Conservation (phyloP, 495 filamentous ascomycete genomes). For the Cercophora sp. region DNA sequence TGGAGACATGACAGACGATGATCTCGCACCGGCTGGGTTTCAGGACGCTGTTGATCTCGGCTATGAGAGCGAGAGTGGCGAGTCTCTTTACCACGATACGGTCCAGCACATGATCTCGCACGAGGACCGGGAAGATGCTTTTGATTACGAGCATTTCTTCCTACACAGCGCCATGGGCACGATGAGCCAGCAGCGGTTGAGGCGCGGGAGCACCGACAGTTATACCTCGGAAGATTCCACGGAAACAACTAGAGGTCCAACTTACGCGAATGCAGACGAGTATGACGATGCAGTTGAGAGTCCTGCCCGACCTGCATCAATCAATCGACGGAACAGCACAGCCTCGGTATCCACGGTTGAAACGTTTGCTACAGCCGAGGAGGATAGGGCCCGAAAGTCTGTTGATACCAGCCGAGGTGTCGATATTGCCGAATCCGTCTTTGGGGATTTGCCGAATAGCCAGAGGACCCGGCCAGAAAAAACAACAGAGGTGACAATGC, state of each 20-base stretch:
- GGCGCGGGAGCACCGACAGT: conserved; percentile 52
- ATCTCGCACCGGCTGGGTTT: conserved; percentile 14
- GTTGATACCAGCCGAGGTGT: conserved; percentile 13
- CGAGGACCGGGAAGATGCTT: conserved; percentile 94
- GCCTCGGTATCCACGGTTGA: conserved; percentile 72
- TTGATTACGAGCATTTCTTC: conserved; percentile 96
- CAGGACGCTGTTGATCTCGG: conserved; percentile 32
- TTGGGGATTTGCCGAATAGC: conserved; percentile 21
- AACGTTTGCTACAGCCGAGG: conserved; percentile 79
- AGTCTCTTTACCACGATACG: conserved; percentile 56
- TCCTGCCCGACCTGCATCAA: background rate
- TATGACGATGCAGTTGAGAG: conserved; percentile 2
- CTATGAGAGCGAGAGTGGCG: conserved; percentile 45
- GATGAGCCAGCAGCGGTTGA: conserved; percentile 44
- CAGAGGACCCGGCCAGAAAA: conserved; percentile 21
- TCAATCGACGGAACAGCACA: conserved; percentile 52
- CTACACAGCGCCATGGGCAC: conserved; percentile 85
- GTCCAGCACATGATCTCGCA: conserved; percentile 56
- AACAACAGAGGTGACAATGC: conserved; percentile 26
- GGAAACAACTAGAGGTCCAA: conserved; percentile 66
- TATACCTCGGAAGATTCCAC: conserved; percentile 65
- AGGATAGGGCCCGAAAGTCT: conserved; percentile 47
- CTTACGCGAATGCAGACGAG: background rate
- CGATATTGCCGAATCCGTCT: conserved; percentile 12
- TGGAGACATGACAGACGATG: conserved; percentile 21